phyloP scores from a whole-genome alignment of 345 rosid genomes.

The Diplotaxis tenuifolia region DNA sequence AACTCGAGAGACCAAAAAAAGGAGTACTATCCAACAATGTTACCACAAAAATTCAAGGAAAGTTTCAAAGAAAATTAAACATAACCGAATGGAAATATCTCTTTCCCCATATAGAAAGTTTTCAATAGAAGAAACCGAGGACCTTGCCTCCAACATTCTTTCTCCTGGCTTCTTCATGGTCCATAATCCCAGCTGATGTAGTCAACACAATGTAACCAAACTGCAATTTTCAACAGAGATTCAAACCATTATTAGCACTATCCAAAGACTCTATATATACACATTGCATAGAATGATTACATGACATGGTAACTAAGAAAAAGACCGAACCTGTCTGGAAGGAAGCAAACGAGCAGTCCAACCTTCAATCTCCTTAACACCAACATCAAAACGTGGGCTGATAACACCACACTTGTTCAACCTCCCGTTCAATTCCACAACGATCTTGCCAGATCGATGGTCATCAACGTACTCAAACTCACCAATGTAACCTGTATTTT shows the following conservation, averaged over 20 bases:
- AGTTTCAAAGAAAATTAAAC: constrained; percentile 14
- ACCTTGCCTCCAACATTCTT: constrained; percentile 49
- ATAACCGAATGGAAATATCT: background rate
- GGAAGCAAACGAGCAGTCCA: constrained; percentile 62
- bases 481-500: constrained; percentile 42
- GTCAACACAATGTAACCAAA: constrained; percentile 44
- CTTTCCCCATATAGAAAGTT: background rate
- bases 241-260: background rate
- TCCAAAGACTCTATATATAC: too few relatives aligned
- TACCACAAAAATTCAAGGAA: constrained; percentile 23
- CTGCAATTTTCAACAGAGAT: constrained; percentile 7
- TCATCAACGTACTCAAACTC: constrained; percentile 58
- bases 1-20: background rate
- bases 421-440: constrained; percentile 53
- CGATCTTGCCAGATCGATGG: constrained; percentile 53
- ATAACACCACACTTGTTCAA: constrained; percentile 57
- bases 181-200: constrained; percentile 45
- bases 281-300: background rate
- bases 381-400: constrained; percentile 56
- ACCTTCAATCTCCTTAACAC: constrained; percentile 53
- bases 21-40: constrained; percentile 27
- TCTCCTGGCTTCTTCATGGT: constrained; percentile 46
- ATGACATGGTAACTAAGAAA: background rate
- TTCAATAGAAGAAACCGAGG: constrained; percentile 45
- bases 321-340: constrained; percentile 46